phyloP scores from a whole-genome alignment of 2,329 filamentous ascomycete species.

The Hypoxylon sp. region DNA sequence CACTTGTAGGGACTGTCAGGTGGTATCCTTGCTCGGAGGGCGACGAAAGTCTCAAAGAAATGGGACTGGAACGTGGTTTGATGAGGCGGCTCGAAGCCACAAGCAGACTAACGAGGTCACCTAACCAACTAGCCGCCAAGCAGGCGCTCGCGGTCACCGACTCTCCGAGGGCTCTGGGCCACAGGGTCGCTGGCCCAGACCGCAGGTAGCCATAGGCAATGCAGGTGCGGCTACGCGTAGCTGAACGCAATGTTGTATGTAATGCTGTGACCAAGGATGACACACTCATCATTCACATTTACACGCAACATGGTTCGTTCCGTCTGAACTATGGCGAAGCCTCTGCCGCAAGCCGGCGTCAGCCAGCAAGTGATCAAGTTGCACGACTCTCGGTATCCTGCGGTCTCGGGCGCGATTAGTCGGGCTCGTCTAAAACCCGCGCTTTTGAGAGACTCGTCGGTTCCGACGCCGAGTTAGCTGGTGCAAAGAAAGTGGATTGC shows the following conservation, averaged over 20 bases:
- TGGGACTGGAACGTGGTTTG: constrained; percentile 51
- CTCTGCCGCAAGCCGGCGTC: constrained; percentile 28
- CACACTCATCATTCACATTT: constrained; percentile 25
- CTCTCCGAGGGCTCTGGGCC: constrained; percentile 34
- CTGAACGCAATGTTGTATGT: constrained; percentile 26
- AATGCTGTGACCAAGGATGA: constrained; percentile 36
- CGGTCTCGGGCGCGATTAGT: constrained; percentile 28
- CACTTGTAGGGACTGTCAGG: constrained; percentile 21
- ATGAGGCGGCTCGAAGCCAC: constrained; percentile 48
- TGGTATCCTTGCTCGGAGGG: constrained; percentile 17
- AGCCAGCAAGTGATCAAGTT: constrained; percentile 26
- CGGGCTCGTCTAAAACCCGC: constrained; percentile 17
- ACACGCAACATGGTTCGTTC: constrained; percentile 38
- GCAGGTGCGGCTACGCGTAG: constrained; percentile 43
- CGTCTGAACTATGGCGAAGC: constrained; percentile 28
- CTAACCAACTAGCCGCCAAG: constrained; percentile 25
- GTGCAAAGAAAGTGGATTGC: constrained; percentile 31
- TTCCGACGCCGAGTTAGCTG: constrained; percentile 38
- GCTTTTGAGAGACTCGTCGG: constrained; percentile 22
- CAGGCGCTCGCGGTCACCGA: constrained; percentile 38
- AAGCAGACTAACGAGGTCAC: constrained; percentile 33
- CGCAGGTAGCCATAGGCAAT: constrained; percentile 15
- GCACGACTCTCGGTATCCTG: constrained; percentile 29
- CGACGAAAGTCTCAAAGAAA: constrained; percentile 23
- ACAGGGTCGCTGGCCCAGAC: constrained; percentile 5